Conservation (phyloP, 768 basidiomycete species). For the Tulasnella sp. region DNA sequence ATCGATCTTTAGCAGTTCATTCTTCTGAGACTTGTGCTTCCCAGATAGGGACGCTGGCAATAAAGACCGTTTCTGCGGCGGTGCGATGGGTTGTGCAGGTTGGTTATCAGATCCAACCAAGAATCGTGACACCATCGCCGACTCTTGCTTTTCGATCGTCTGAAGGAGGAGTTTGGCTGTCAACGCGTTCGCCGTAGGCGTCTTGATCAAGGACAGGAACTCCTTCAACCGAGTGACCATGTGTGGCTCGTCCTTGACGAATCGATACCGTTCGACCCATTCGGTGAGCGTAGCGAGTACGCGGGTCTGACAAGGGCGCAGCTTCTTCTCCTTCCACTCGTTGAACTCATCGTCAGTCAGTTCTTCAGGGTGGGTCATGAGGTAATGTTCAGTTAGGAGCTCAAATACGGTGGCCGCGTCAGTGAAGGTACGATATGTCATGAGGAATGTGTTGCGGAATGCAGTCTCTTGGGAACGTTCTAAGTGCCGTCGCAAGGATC, state of each 20-base stretch:
- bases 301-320: constrained; percentile 44
- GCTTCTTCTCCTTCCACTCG: constrained; percentile 56
- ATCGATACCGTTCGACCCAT: constrained; percentile 52
- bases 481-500: neutral
- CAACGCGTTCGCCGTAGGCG: constrained; percentile 34
- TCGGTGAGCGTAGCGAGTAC: constrained; percentile 22
- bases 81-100: neutral
- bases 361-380: constrained; percentile 37
- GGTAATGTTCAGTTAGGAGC: constrained; percentile 52
- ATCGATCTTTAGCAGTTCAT: constrained; percentile 56
- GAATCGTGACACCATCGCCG: neutral
- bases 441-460: constrained; percentile 60
- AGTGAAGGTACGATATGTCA: constrained; percentile 74
- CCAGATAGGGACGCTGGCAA: constrained; percentile 15
- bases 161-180: constrained; percentile 42
- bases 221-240: constrained; percentile 46
- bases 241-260: constrained; percentile 55
- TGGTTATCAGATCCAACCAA: neutral
- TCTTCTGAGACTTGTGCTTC: constrained; percentile 42
- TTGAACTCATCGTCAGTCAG: constrained; percentile 42
- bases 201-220: constrained; percentile 37
- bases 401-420: constrained; percentile 59
- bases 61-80: neutral
- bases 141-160: constrained; percentile 42
- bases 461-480: constrained; percentile 20